Evolutionary conservation across 2,329 filamentous ascomycete species (phyloP).

Genomic region (Trichoderma atrobrunneum): DNA sequence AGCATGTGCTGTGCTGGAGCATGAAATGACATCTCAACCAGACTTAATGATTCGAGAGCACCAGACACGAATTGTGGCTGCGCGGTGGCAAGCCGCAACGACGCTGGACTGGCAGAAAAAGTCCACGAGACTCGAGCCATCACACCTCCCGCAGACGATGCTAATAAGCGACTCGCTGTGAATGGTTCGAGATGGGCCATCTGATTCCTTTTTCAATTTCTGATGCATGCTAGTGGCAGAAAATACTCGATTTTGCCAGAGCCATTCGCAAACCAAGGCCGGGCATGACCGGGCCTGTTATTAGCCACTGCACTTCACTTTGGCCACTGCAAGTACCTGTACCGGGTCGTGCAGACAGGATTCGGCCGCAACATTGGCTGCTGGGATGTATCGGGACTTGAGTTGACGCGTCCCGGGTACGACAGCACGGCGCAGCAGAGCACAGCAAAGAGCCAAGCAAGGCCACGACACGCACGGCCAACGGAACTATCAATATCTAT

Average conservation of each 20-base stretch:
- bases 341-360: not conserved
- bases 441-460: not conserved
- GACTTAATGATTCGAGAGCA: not conserved
- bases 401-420: not conserved
- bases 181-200: constrained; percentile 14
- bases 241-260: constrained; percentile 1
- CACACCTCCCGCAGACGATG: constrained; percentile 14
- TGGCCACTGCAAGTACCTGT: not conserved
- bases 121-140: not conserved
- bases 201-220: constrained; percentile 1
- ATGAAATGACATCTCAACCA: not conserved
- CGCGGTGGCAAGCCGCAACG: constrained; percentile 16
- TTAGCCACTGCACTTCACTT: not conserved
- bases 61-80: constrained; percentile 16
- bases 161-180: constrained; percentile 3
- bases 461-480: not conserved
- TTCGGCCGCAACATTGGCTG: not conserved
- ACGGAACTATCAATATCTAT: not conserved
- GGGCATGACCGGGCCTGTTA: constrained; percentile 8
- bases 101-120: not conserved
- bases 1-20: not conserved
- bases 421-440: not conserved
- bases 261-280: not conserved
- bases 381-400: not conserved
- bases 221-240: constrained; percentile 12